Conservation (phyloP, 2,329 filamentous ascomycete genomes). For the Colletotrichum spinosum region DNA sequence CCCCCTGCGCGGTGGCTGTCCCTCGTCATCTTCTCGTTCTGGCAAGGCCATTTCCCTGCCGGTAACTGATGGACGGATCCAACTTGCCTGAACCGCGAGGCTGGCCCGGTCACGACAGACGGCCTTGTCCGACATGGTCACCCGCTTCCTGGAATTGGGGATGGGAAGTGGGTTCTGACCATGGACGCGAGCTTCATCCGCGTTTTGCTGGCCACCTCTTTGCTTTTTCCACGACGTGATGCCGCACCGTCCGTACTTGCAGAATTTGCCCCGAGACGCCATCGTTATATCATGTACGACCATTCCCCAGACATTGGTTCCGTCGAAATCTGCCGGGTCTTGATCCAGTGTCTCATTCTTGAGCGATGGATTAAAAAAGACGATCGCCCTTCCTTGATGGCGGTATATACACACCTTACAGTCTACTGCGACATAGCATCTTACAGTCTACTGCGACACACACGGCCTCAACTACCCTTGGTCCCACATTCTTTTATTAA, state of each 20-base stretch:
- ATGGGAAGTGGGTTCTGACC: neutral
- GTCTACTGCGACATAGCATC: no score
- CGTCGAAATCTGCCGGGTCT: neutral
- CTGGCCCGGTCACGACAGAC: conserved; percentile 6
- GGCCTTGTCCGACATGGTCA: conserved; percentile 12
- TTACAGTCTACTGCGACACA: no score
- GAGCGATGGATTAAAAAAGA: neutral
- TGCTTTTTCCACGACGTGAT: conserved; percentile 12
- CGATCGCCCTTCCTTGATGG: neutral
- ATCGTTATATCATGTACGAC: conserved; percentile 8
- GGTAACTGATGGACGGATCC: neutral
- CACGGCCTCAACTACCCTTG: no score
- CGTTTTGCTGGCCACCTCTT: conserved; percentile 9
- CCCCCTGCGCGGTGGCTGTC: conserved; percentile 5
- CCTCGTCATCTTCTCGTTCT: conserved; percentile 1
- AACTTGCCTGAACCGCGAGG: conserved; percentile 1
- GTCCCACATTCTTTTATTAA: no score
- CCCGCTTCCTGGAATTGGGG: conserved; percentile 5
- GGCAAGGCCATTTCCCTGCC: neutral
- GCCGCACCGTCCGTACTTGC: conserved; percentile 2
- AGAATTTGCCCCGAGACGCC: neutral
- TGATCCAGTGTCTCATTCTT: neutral
- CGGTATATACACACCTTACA: no score
- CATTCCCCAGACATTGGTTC: conserved; percentile 4
- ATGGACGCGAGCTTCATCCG: conserved; percentile 7